Evolutionary conservation across 805 yeast genomes (phyloP), one percentile per base, ranked within the genome.

Genomic region (Metschnikowia proteae): DNA sequence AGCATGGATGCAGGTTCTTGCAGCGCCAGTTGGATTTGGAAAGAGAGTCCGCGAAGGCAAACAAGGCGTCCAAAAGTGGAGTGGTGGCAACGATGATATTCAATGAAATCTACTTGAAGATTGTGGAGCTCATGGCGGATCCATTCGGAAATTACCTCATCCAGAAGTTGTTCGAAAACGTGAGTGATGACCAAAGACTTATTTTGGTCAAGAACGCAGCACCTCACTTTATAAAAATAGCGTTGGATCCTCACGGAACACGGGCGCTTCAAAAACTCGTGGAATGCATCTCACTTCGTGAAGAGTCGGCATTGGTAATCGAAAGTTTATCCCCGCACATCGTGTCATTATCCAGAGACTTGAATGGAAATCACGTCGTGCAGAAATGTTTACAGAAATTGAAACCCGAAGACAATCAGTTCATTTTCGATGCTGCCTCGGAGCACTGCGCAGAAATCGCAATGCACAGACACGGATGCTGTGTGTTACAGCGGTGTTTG

Each of bases 91-190:
- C 85, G 29, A 71, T 82, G 61, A 88, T 94, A 42, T 91, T 89
- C 68, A 81, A 81, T 49, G 97, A 94, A 64, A 86, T 89, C 38
- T 80, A 82, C 55, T 71, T 78, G 33, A 84, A 88, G 57, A 84
- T 89, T 49, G 84, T 88, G 46, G 96, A 89, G 64, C 74, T 94
- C 54, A 92, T 94, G 98, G 79, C 80, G 29, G 96, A 91, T 66
- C 96, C 98, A 5, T 94, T 94, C 71, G 99, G 99, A n/a, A 94
- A 94, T 65, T 94, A 94, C 60, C 73, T 94, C 61, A 81, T 95
- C 56, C 99, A 94, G 68, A 94, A 92, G 66, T 69, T 94, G 48
- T 75, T 94, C 55, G 97, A 91, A 63, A 79, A 82, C 55, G 85
- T 90, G 26, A 71, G 77, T 33, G 74, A 76, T 34, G 84, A 78